phyloP scores from a whole-genome alignment of 768 basidiomycete species.

The Podaxis carcinomalis region DNA sequence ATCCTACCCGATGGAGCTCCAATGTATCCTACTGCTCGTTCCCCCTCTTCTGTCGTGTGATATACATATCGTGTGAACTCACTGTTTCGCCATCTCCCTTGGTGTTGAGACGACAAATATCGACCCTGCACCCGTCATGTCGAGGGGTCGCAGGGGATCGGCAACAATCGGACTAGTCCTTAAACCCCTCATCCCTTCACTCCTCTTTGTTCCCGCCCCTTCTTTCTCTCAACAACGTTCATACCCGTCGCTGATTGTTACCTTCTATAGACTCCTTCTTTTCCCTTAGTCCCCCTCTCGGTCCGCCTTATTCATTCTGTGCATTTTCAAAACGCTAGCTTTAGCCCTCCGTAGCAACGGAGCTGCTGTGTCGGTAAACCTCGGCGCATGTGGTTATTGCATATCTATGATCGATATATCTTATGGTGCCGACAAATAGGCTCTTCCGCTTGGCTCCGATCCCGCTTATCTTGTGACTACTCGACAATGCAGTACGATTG shows the following conservation, averaged over 20 bases:
- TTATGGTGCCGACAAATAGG: conserved; percentile 25
- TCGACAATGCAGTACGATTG: neutral
- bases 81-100: neutral
- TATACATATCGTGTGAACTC: neutral
- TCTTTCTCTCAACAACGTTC: conserved; percentile 20
- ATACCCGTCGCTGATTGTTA: conserved; percentile 23
- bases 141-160: neutral
- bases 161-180: neutral
- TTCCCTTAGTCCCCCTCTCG: conserved; percentile 34
- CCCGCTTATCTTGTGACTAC: conserved; percentile 12
- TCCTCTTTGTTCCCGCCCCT: conserved; percentile 1
- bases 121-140: neutral
- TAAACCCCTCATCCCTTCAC: neutral
- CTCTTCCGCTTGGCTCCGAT: conserved; percentile 13
- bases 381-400: conserved; percentile 69
- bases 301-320: conserved; percentile 53
- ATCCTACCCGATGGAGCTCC: conserved; percentile 2
- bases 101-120: neutral
- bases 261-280: conserved; percentile 15
- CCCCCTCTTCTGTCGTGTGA: neutral
- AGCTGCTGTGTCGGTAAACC: conserved; percentile 34
- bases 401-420: conserved; percentile 39
- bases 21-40: neutral
- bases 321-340: conserved; percentile 35
- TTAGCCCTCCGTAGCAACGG: conserved; percentile 26